Evolutionary conservation across 805 yeast genomes (phyloP).

Genomic region (Ogataea paradorogensis): DNA sequence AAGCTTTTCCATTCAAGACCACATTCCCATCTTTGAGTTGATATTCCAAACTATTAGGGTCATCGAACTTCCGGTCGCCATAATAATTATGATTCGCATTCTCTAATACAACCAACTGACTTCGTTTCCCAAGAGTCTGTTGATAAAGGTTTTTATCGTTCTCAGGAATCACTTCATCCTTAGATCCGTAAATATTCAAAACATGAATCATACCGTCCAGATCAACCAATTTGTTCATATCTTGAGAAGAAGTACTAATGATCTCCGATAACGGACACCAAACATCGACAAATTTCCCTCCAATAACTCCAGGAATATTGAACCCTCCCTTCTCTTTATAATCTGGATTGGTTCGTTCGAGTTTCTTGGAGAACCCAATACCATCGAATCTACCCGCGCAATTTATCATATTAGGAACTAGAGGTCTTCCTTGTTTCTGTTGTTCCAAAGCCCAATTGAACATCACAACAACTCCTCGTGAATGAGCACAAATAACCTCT

Average conservation of each 20-base stretch:
- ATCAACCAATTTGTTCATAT: conserved; percentile 39
- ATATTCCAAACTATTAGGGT: conserved; percentile 1
- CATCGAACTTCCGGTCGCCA: conserved; percentile 44
- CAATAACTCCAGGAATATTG: conserved; percentile 40
- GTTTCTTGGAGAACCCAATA: conserved; percentile 42
- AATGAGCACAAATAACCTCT: conserved; percentile 68
- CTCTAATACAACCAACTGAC: conserved; percentile 54
- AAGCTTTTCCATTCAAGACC: conserved; percentile 6
- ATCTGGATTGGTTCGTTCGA: conserved; percentile 31
- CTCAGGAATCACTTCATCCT: conserved; percentile 64
- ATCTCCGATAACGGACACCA: conserved; percentile 52
- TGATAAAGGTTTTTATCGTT: conserved; percentile 60
- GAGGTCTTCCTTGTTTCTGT: conserved; percentile 28
- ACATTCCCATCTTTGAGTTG: conserved; percentile 18
- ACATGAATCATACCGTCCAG: conserved; percentile 50
- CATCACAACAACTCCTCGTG: conserved; percentile 76
- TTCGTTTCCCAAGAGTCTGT: conserved; percentile 55
- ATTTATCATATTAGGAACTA: conserved; percentile 64
- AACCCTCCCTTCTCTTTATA: conserved; percentile 44
- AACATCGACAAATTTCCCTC: conserved; percentile 42
- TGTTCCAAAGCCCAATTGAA: conserved; percentile 63
- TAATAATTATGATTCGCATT: conserved; percentile 81
- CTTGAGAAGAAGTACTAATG: conserved; percentile 45
- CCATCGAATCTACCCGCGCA: conserved; percentile 69
- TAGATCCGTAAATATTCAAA: conserved; percentile 66